Conservation (phyloP, 2,329 filamentous ascomycete genomes). For the Botrytis cinerea region DNA sequence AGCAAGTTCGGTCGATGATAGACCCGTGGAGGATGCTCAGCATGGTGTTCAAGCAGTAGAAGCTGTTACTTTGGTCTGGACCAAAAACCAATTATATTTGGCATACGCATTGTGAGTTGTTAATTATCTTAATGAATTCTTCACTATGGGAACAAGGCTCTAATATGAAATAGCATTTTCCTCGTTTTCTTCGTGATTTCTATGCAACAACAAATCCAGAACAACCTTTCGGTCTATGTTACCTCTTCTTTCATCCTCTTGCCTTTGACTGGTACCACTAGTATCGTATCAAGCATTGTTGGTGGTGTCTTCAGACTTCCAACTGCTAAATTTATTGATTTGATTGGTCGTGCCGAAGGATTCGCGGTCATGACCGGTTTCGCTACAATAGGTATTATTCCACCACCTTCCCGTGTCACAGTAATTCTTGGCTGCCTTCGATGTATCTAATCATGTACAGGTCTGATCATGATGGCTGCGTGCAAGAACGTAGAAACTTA, state of each 20-base stretch:
- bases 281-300: slow-evolving; percentile 37
- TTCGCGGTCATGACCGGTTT: slow-evolving; percentile 56
- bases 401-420: neutral
- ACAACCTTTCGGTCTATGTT: slow-evolving; percentile 32
- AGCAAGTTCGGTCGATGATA: neutral
- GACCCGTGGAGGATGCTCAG: slow-evolving; percentile 30
- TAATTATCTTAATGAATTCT: neutral
- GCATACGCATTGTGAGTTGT: slow-evolving; percentile 35
- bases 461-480: slow-evolving; percentile 65
- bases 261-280: slow-evolving; percentile 34
- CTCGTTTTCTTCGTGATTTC: slow-evolving; percentile 38
- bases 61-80: slow-evolving; percentile 37
- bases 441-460: slow-evolving; percentile 42
- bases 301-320: slow-evolving; percentile 37
- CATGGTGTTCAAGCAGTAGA: slow-evolving; percentile 35
- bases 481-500: slow-evolving; percentile 62
- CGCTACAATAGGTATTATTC: slow-evolving; percentile 47
- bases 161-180: slow-evolving; percentile 29
- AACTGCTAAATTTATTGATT: slow-evolving; percentile 67
- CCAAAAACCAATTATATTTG: slow-evolving; percentile 33
- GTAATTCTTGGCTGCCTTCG: neutral
- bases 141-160: neutral
- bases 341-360: slow-evolving; percentile 67
- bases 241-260: slow-evolving; percentile 34
- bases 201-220: slow-evolving; percentile 36